phyloP scores from a whole-genome alignment of 1,139 yeast genomes.

The Kluyveromyces sp. region DNA sequence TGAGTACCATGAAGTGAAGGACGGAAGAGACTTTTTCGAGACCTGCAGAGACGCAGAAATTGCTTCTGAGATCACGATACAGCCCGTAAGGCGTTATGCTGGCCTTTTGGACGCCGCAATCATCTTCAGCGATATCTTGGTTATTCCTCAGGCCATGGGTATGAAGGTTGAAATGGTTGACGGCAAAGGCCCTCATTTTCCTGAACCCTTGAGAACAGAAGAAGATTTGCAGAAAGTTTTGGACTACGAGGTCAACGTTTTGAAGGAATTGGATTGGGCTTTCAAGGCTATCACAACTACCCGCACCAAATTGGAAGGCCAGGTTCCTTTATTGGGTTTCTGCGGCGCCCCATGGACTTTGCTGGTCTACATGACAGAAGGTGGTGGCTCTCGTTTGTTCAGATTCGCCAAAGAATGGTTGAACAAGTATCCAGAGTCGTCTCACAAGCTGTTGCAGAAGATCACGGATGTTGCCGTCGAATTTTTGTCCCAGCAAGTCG shows the following conservation, averaged over 20 bases:
- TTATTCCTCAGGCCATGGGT: slow-evolving; percentile 98
- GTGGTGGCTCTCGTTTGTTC: slow-evolving; percentile 90
- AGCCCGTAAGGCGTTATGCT: slow-evolving; percentile 83
- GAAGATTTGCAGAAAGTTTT: slow-evolving; percentile 54
- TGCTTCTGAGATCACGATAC: slow-evolving; percentile 91
- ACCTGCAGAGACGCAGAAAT: slow-evolving; percentile 89
- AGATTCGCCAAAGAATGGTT: slow-evolving; percentile 91
- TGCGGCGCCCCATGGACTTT: slow-evolving; percentile 99
- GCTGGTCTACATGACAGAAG: slow-evolving; percentile 94
- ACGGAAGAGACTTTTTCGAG: slow-evolving; percentile 81
- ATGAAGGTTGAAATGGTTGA: slow-evolving; percentile 91
- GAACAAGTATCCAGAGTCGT: slow-evolving; percentile 64
- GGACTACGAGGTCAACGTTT: slow-evolving; percentile 57
- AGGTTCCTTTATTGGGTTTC: slow-evolving; percentile 91
- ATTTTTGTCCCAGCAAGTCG: slow-evolving; percentile 87
- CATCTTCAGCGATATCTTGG: slow-evolving; percentile 89
- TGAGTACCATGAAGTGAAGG: slow-evolving; percentile 88
- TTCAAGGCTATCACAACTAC: slow-evolving; percentile 86
- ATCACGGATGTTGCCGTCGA: slow-evolving; percentile 87
- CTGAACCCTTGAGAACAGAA: slow-evolving; percentile 73
- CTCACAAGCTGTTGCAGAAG: slow-evolving; percentile 66
- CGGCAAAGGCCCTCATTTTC: slow-evolving; percentile 91
- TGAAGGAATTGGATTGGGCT: slow-evolving; percentile 85
- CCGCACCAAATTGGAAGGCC: slow-evolving; percentile 72
- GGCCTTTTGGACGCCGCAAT: slow-evolving; percentile 95